Conservation (phyloP, 495 filamentous ascomycete species). For the Bombardia bombarda region DNA sequence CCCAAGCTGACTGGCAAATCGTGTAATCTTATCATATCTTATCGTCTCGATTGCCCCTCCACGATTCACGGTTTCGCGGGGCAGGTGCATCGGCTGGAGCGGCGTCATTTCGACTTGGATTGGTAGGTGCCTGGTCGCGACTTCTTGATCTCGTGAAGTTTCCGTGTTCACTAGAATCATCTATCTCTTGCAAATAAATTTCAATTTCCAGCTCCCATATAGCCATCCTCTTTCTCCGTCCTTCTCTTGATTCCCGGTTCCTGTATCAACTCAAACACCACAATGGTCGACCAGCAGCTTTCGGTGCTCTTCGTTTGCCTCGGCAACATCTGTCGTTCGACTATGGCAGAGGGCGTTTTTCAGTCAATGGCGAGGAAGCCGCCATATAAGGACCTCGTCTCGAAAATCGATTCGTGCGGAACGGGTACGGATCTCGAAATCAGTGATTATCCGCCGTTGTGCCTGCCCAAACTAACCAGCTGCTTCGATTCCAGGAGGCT, state of each 20-base stretch:
- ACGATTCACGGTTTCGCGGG: too few species aligned
- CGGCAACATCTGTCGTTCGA: constrained; percentile 90
- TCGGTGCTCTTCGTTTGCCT: constrained; percentile 93
- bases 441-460: background rate
- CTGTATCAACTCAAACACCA: background rate
- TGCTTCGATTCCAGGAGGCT: constrained; percentile 43
- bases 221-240: too few species aligned
- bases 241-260: background rate
- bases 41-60: too few species aligned
- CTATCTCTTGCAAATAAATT: too few species aligned
- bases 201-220: too few species aligned
- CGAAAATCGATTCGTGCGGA: constrained; percentile 77
- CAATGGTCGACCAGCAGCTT: constrained; percentile 35
- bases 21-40: too few species aligned
- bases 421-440: constrained; percentile 51
- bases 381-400: constrained; percentile 50
- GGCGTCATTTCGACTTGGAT: too few species aligned
- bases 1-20: too few species aligned
- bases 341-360: constrained; percentile 96
- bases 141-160: too few species aligned
- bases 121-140: too few species aligned
- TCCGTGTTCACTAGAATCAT: too few species aligned
- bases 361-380: constrained; percentile 54
- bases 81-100: too few species aligned
- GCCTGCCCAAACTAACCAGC: background rate